Percentiles rank a stretch among this genome's conserved stretches.
These are phyloP conservation scores for Linum lewisii DNA, from an alignment of 345 rosid species.

Conservation along the genomic window DNA sequence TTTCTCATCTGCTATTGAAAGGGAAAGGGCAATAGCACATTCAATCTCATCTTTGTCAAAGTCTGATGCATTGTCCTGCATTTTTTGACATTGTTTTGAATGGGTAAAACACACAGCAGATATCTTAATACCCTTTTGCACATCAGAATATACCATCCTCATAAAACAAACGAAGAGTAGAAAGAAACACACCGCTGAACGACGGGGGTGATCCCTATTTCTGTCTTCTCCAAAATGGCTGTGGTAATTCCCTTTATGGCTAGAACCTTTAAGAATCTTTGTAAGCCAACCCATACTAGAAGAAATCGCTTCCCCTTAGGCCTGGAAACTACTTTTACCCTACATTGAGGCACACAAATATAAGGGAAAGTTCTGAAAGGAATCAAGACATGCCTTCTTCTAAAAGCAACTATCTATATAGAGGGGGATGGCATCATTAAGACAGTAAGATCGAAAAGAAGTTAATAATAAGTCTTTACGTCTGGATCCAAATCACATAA, in stretches of 20 bases:
- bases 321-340: not conserved
- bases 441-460: too few relatives aligned
- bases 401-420: not conserved
- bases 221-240: slow-evolving; percentile 40
- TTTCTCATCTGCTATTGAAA: slow-evolving; percentile 58
- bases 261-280: slow-evolving; percentile 62
- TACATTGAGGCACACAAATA: not conserved
- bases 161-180: not conserved
- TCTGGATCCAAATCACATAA: too few relatives aligned
- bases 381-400: not conserved
- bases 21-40: slow-evolving; percentile 73
- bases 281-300: slow-evolving; percentile 79
- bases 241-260: slow-evolving; percentile 39
- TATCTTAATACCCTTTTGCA: not conserved
- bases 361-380: not conserved
- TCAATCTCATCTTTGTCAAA: slow-evolving; percentile 78
- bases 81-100: too few relatives aligned
- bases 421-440: not conserved
- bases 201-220: slow-evolving; percentile 42
- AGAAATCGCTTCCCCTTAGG: not conserved
- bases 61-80: slow-evolving; percentile 71
- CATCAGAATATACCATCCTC: too few relatives aligned
- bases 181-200: slow-evolving; percentile 44
- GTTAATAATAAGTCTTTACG: too few relatives aligned
- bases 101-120: not conserved